Base-by-base conservation (phyloP, 345 rosid species). In the Geranium rotundifolium region DNA sequence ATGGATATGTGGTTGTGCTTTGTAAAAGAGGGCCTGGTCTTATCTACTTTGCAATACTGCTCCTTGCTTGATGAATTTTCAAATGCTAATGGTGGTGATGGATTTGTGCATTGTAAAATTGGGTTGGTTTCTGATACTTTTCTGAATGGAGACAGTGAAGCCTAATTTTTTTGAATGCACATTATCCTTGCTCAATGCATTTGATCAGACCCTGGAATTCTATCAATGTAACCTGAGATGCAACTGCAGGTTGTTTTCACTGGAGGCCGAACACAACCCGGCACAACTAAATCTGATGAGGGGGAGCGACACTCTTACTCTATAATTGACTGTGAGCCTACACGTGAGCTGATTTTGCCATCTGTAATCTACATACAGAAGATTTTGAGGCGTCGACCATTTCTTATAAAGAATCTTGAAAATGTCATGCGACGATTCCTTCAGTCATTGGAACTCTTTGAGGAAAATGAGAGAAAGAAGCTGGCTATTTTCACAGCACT, bases 221-320 rank as follows among this genome's bases (percentile, higher is more conserved):
- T 18, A 29, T 31, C 52, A 17, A 57, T 64, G 13, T 19, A 29
- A 62, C 65, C 58, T 59, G 8, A 17, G 30, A n/a, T 64, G 18
- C 65, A 29, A 57, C 19, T 73, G 73, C 81, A 87, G 95, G 88
- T 95, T 77, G 82, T 79, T 73, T 95, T 95, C 80, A 87, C 88
- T 17, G 99, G 99, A 79, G 97, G 96, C 58, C 96, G 99, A 16
- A 95, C 99, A 5, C 99, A 95, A 79, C 80, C 96, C 67, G 97
- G 99, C 54, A 85, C 99, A 59, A 87, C 85, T 39, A 90, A 95
- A 74, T 82, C 96, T 68, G 99, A 95, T 78, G 99, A 90, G 85
- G 97, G 99, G 69, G 99, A 88, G 76, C 91, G 91, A 63, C 99
- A 95, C 62, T 69, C 88, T 65, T 86, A 88, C 84, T 88, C 97